Conservation (phyloP, 257 asterid species). For the Striga asiatica region DNA sequence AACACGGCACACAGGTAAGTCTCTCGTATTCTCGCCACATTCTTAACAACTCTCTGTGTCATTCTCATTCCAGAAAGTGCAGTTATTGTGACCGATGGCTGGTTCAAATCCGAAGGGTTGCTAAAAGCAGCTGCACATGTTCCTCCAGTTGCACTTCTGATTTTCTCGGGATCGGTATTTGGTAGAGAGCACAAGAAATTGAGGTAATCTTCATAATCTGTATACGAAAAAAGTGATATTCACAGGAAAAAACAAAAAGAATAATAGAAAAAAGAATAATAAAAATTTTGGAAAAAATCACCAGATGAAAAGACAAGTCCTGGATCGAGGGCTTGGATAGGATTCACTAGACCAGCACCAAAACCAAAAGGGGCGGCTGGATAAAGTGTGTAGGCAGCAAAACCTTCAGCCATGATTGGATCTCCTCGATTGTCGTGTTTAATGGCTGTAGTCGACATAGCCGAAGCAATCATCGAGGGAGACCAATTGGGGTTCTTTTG, state of each 20-base stretch:
- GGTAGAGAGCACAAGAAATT: constrained; percentile 78
- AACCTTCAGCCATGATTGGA: constrained; percentile 78
- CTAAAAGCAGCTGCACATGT: constrained; percentile 38
- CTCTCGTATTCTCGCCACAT: constrained; percentile 55
- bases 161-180: constrained; percentile 35
- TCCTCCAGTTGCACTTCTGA: constrained; percentile 64
- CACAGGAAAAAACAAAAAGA: not conserved
- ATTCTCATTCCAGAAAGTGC: constrained; percentile 47
- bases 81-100: constrained; percentile 72
- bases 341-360: constrained; percentile 79
- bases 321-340: constrained; percentile 56
- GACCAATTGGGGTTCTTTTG: constrained; percentile 66
- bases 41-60: constrained; percentile 42
- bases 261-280: too few relatives aligned
- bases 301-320: constrained; percentile 71
- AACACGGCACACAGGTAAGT: constrained; percentile 46
- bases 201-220: constrained; percentile 66
- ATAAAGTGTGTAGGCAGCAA: constrained; percentile 28
- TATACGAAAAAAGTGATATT: constrained; percentile 9
- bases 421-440: constrained; percentile 71
- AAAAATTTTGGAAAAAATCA: constrained; percentile 15
- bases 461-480: constrained; percentile 87
- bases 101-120: constrained; percentile 63
- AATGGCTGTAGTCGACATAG: constrained; percentile 80
- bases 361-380: constrained; percentile 78